phyloP scores from a whole-genome alignment of 345 rosid genomes.

The Euphorbia lathyris region DNA sequence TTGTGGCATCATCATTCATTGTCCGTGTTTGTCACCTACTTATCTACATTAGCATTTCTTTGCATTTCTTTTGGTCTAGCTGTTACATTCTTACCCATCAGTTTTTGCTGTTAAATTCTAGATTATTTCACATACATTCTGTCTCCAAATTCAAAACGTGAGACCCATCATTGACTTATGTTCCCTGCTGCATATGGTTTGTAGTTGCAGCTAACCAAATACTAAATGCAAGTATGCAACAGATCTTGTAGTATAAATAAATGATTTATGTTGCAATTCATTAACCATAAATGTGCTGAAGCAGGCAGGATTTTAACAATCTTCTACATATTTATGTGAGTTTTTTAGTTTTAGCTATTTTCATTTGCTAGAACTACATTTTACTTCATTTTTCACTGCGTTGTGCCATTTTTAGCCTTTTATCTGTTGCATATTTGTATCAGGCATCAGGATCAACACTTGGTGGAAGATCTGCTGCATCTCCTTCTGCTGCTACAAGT shows the following conservation, averaged over 20 bases:
- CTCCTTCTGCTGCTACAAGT: conserved; percentile 60
- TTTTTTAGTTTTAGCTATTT: not conserved
- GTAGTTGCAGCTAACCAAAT: not conserved
- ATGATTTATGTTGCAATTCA: not conserved
- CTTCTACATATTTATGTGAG: not conserved
- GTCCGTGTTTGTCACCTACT: not conserved
- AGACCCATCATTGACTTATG: not conserved
- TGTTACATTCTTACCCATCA: not conserved
- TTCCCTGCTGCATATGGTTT: not conserved
- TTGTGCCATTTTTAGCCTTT: conserved; percentile 6
- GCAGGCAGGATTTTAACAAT: not conserved
- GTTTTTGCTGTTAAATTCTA: not conserved
- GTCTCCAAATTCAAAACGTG: not conserved
- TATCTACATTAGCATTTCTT: not conserved
- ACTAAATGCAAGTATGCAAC: too few species aligned
- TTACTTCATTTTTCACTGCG: not conserved
- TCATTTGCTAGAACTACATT: conserved; percentile 8
- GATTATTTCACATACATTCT: not conserved
- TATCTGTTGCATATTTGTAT: conserved; percentile 18
- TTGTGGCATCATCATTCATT: not conserved
- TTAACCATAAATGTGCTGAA: not conserved
- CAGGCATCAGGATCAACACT: conserved; percentile 74
- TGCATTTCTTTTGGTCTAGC: not conserved
- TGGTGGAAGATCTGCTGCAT: conserved; percentile 82
- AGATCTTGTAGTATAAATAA: not conserved